These are phyloP conservation scores for Meyerozyma sp. DNA, from an alignment of 1,139 yeast genomes.

Conservation along the genomic window DNA sequence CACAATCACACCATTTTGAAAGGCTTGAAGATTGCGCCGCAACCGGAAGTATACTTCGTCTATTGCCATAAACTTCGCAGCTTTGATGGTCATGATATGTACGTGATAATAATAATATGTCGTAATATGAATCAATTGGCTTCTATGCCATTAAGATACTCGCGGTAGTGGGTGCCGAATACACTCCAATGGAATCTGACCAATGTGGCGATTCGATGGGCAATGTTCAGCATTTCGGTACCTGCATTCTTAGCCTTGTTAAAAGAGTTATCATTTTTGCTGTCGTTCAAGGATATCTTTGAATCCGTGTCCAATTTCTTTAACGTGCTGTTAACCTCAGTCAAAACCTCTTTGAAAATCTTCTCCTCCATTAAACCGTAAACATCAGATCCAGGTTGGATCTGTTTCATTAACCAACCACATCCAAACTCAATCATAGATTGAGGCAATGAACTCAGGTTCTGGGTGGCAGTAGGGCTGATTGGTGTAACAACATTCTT, in stretches of 20 bases:
- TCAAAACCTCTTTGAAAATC: conserved; percentile 47
- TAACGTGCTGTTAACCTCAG: conserved; percentile 22
- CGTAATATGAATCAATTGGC: conserved; percentile 2
- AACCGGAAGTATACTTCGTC: neutral
- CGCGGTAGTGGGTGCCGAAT: conserved; percentile 51
- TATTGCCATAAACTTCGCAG: neutral
- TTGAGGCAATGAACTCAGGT: conserved; percentile 21
- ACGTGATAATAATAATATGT: neutral
- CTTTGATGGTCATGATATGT: neutral
- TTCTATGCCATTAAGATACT: conserved; percentile 12
- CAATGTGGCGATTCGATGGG: conserved; percentile 50
- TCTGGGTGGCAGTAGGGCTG: conserved; percentile 6
- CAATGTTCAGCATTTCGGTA: conserved; percentile 44
- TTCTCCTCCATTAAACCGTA: conserved; percentile 74
- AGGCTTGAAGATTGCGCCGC: no score
- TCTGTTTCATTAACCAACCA: conserved; percentile 80
- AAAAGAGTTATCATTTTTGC: neutral
- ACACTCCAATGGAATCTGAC: conserved; percentile 72
- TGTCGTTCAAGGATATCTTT: conserved; percentile 4
- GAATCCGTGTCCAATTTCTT: conserved; percentile 3
- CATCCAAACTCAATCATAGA: conserved; percentile 58
- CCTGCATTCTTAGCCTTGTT: conserved; percentile 3
- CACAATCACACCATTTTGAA: no score
- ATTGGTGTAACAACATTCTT: conserved; percentile 29
- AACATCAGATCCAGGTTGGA: conserved; percentile 77